Percentiles rank a stretch among this genome's conserved stretches.
These are phyloP conservation scores for Dioscorea alata DNA, from an alignment of 106 monocot genomes.

Conservation along the genomic window DNA sequence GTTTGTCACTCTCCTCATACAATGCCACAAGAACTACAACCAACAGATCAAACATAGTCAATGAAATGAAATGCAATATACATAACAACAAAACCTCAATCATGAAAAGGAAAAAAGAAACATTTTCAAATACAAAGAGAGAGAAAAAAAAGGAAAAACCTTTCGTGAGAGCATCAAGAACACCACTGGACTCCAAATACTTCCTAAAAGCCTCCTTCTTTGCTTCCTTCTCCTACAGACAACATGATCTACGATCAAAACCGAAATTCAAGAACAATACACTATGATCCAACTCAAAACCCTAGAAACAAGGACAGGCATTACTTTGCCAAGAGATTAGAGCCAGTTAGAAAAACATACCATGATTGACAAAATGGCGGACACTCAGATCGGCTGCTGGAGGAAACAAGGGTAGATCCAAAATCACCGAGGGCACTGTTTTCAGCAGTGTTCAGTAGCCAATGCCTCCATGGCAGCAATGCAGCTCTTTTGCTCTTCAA, in stretches of 20 bases:
- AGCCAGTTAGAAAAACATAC: too few species aligned
- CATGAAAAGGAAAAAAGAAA: not conserved
- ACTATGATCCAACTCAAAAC: too few species aligned
- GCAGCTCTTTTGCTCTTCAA: too few species aligned
- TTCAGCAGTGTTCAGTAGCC: too few species aligned
- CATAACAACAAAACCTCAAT: not conserved
- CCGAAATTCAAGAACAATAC: not conserved
- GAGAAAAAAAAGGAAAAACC: slow-evolving; percentile 38
- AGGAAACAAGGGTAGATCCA: too few species aligned
- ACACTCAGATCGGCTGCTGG: too few species aligned
- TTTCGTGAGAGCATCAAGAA: slow-evolving; percentile 91
- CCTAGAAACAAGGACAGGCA: too few species aligned
- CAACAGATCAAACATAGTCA: slow-evolving; percentile 1
- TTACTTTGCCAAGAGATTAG: too few species aligned
- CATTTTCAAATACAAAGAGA: not conserved
- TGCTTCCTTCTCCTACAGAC: slow-evolving; percentile 73
- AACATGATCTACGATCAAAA: not conserved
- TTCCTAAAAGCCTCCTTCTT: slow-evolving; percentile 95
- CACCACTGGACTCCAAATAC: slow-evolving; percentile 84
- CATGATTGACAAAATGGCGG: too few species aligned
- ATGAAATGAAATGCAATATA: not conserved
- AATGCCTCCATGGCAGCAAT: too few species aligned
- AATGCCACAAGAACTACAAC: slow-evolving; percentile 78
- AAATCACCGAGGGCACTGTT: too few species aligned
- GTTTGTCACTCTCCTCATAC: slow-evolving; percentile 82